Base-by-base conservation (phyloP, 345 rosid genomes). In the Salix udensis region DNA sequence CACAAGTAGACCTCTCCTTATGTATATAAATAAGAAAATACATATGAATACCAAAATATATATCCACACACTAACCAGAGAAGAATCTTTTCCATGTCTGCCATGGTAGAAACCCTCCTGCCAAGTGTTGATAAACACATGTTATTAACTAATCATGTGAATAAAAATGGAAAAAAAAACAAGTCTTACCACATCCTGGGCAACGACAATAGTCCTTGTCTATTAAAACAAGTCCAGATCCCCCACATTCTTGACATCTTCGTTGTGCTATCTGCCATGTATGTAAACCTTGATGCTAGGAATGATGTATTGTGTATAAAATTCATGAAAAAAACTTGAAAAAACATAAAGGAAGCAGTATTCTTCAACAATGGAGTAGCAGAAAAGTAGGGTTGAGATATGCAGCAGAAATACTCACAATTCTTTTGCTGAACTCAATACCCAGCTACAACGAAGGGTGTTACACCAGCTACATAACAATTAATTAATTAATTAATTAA, bases 61-160 rank as follows among this genome's bases (percentile, higher is more conserved):
- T 6, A 39, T 7, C 2, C 42, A 40, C 44, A 46, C 23, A 14
- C 87, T 77, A 92, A 80, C 98, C 96, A 30, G 96, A 85, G 84
- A 94, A 92, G 90, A 94, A 94, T 76, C 95, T 83, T 77, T 81
- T 94, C 97, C 97, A 94, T 6, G 97, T 90, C 80, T 92, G 98
- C 97, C 98, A 92, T 30, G 97, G 98, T 74, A 94, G 91, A 85
- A 94, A 94, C 50, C 96, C 97, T 75, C 97, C 98, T 92, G 86
- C 88, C 76, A 61, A 68, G 68, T 1, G 18, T 7, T 9, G 11
- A 19, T 2, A 28, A 2, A 21, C 24, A 6, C 9, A 3, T 6
- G 13, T 23, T 9, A 39, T 40, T 24, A 21, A 12, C 7, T 15
- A 18, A 4, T 44, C 5, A 11, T 11, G 7, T 34, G 24, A 44